Base-by-base conservation (phyloP, 257 asterid species). In the Solanum okadae region DNA sequence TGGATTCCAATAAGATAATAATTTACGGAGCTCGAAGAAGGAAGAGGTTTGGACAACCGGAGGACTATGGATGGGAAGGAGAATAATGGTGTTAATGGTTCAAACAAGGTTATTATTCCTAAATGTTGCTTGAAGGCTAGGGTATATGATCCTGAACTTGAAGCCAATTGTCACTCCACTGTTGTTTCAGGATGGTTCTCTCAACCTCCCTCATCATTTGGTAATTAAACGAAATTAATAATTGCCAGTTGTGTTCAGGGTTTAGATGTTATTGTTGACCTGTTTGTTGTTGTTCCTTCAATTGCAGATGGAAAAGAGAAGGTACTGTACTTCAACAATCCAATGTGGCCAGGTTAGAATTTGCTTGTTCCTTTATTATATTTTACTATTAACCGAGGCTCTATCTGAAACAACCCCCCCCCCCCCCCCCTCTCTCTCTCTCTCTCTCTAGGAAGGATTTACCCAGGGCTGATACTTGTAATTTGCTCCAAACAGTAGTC, bases 171-270 rank as follows among this genome's bases (percentile, higher is more conserved):
- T 89, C 99, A 95, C 88, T 93, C 96, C 7, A 97, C 99, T 0
- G 97, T 95, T 88, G 95, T 96, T 90, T 95, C 99, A 73, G 99
- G 99, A 94, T 97, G 99, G 99, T 96, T 97, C 90, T 94, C 98
- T 85, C 94, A 93, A 91, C 89, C 83, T 46, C 91, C 35, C 52
- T 59, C 92, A 44, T 88, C 93, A 65, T 87, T 93, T 83, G 98
- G 98, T 95, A 33, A 89, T 59, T 89, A 34, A n/a, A 56, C 4
- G 73, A 46, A 29, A 70, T 13, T 68, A 75, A 52, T 87, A 22
- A 35, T 33, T 88, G 87, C 20, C 31, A 35, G 75, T 78, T 83
- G 77, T 77, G 70, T 38, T 56, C n/a, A 49, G 76, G 49, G 81
- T 27, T 65, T 27, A 89, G 49, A 34, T 76, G 59, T 67, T 87